Conservation (phyloP, 139 green algal genomes). For the Chlamydomonas incerta region DNA sequence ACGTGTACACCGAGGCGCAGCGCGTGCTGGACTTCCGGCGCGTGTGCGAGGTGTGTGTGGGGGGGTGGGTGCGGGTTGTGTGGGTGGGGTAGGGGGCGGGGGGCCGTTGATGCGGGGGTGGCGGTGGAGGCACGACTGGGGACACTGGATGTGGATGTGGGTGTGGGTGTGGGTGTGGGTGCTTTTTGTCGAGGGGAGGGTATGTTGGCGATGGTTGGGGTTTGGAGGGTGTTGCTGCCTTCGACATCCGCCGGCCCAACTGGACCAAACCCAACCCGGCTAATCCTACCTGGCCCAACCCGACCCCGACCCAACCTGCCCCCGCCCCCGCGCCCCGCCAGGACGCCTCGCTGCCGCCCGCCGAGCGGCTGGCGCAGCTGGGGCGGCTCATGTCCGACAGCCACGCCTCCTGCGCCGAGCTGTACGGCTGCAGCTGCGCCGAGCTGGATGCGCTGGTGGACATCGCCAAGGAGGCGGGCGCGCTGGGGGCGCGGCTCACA, state of each 20-base stretch:
- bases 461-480: constrained; percentile 70
- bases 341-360: constrained; percentile 23
- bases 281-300: too few relatives aligned
- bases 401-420: constrained; percentile 83
- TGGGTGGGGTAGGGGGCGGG: too few relatives aligned
- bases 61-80: too few relatives aligned
- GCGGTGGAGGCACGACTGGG: too few relatives aligned
- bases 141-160: neutral
- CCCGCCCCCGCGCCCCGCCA: too few relatives aligned
- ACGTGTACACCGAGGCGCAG: constrained; percentile 88
- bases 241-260: too few relatives aligned
- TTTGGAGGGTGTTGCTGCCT: too few relatives aligned
- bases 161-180: neutral
- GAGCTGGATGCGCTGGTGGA: constrained; percentile 92
- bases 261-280: too few relatives aligned
- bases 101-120: too few relatives aligned
- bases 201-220: too few relatives aligned
- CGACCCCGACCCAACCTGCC: too few relatives aligned
- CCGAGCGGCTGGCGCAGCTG: constrained; percentile 71
- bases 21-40: constrained; percentile 81
- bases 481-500: constrained; percentile 88
- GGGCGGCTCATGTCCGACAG: constrained; percentile 89
- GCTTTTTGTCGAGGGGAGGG: too few relatives aligned
- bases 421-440: constrained; percentile 93
- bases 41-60: constrained; percentile 64